Percentiles rank a stretch among this genome's conserved stretches.
phyloP scores from a whole-genome alignment of 1,284 basidiomycete species.

The Chalciporus sp. region DNA sequence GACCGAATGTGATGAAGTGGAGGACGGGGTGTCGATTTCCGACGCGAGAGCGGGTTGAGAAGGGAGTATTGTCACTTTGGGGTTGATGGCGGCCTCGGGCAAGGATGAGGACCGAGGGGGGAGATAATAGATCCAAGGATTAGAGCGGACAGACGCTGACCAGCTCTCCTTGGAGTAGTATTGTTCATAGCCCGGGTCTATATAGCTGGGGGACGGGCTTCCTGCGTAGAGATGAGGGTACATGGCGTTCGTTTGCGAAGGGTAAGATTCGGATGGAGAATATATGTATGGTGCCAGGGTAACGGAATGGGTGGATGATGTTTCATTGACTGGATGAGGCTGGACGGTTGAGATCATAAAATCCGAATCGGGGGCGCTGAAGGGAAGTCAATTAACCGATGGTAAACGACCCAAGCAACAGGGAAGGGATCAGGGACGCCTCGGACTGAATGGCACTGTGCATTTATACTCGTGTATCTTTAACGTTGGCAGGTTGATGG shows the following conservation, averaged over 20 bases:
- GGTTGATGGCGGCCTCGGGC: slow-evolving; percentile 25
- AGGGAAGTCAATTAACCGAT: slow-evolving; percentile 21
- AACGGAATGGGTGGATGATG: slow-evolving; percentile 21
- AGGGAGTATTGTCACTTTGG: slow-evolving; percentile 32
- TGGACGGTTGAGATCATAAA: slow-evolving; percentile 36
- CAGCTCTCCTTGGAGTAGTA: slow-evolving; percentile 25
- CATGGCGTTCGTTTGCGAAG: slow-evolving; percentile 25
- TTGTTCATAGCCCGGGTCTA: slow-evolving; percentile 28
- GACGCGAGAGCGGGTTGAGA: slow-evolving; percentile 23
- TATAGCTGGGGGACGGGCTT: slow-evolving; percentile 24
- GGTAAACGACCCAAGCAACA: slow-evolving; percentile 13
- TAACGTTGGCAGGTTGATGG: slow-evolving; percentile 36
- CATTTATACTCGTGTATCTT: slow-evolving; percentile 35
- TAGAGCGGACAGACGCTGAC: slow-evolving; percentile 8
- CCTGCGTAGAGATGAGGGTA: slow-evolving; percentile 25
- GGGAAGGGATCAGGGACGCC: slow-evolving; percentile 30
- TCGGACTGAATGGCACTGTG: slow-evolving; percentile 20
- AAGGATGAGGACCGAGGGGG: slow-evolving; percentile 17
- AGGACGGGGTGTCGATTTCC: slow-evolving; percentile 35
- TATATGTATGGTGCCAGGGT: slow-evolving; percentile 34
- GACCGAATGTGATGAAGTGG: slow-evolving; percentile 34
- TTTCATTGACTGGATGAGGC: slow-evolving; percentile 30
- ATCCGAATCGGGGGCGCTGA: slow-evolving; percentile 22
- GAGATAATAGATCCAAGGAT: slow-evolving; percentile 24
- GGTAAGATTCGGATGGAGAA: slow-evolving; percentile 28